phyloP scores from a whole-genome alignment of 2,329 filamentous ascomycete species.

The Fusarium protoensiforme region DNA sequence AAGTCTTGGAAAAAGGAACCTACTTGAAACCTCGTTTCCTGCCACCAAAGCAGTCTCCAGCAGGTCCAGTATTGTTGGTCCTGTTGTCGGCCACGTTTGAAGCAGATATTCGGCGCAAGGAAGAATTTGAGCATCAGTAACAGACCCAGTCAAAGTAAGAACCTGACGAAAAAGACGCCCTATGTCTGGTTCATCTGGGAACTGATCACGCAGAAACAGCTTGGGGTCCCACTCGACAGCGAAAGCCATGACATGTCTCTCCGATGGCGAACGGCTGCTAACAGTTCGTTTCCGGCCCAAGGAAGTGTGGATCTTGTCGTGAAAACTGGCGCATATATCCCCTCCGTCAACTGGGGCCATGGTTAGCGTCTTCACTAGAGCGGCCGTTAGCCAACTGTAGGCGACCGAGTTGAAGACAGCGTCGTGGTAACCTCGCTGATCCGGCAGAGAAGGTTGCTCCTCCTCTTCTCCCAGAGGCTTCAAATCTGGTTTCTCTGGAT shows the following conservation, averaged over 20 bases:
- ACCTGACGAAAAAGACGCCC: not conserved
- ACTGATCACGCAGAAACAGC: not conserved
- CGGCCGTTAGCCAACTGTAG: not conserved
- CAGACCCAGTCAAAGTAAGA: not conserved
- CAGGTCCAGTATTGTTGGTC: accelerated
- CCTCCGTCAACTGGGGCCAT: not conserved
- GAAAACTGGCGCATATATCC: not conserved
- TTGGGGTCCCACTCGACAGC: not conserved
- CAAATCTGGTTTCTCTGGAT: not conserved
- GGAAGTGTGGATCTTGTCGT: accelerated
- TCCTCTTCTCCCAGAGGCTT: not conserved
- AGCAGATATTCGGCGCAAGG: not conserved
- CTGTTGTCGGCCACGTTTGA: not conserved
- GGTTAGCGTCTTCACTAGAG: not conserved
- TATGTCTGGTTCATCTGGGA: not conserved
- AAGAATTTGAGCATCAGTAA: not conserved
- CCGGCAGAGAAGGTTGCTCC: not conserved
- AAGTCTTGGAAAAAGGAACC: not conserved
- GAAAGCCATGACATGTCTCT: not conserved
- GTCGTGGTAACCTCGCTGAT: not conserved
- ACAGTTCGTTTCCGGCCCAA: not conserved
- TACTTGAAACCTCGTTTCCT: accelerated
- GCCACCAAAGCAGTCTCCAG: not conserved
- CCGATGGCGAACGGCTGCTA: not conserved
- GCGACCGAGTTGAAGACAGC: not conserved